Evolutionary conservation across 805 yeast species (phyloP).

Genomic region (Hanseniaspora thailandica): DNA sequence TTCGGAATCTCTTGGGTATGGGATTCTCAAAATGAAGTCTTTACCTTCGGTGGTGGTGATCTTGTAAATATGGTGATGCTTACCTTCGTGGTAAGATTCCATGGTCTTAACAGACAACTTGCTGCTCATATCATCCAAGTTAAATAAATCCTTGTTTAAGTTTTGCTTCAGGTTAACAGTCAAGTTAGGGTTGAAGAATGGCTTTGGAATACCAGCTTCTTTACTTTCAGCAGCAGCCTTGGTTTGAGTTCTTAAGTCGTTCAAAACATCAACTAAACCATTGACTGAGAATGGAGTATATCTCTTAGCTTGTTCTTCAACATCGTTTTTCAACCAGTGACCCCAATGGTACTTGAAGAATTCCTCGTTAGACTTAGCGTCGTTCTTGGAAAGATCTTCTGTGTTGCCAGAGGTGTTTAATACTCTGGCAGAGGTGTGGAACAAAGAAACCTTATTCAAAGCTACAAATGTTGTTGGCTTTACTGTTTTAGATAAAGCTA

Average conservation of each 20-base stretch:
- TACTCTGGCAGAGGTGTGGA: slow-evolving; percentile 7
- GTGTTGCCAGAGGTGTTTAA: slow-evolving; percentile 25
- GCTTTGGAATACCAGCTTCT: slow-evolving; percentile 25
- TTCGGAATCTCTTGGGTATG: slow-evolving; percentile 65
- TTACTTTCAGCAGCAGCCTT: slow-evolving; percentile 25
- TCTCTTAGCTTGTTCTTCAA: slow-evolving; percentile 59
- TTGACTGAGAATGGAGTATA: slow-evolving; percentile 69
- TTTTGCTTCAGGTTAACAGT: slow-evolving; percentile 41
- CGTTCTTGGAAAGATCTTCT: slow-evolving; percentile 48
- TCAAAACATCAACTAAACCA: slow-evolving; percentile 52
- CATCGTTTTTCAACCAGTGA: slow-evolving; percentile 78
- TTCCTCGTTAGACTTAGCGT: slow-evolving; percentile 54
- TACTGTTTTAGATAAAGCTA: not conserved
- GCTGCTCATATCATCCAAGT: slow-evolving; percentile 31
- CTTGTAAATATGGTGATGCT: slow-evolving; percentile 79
- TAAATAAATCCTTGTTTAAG: slow-evolving; percentile 33
- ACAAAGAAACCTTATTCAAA: not conserved
- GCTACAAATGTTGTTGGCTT: not conserved
- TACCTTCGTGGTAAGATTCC: slow-evolving; percentile 83
- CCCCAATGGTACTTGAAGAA: slow-evolving; percentile 93
- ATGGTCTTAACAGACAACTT: slow-evolving; percentile 51
- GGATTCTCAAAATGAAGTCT: slow-evolving; percentile 66
- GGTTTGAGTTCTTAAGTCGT: slow-evolving; percentile 34
- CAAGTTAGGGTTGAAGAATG: slow-evolving; percentile 33
- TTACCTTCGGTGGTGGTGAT: slow-evolving; percentile 47